Conservation (phyloP, 2,329 filamentous ascomycete species). For the Fusarium euwallaceae region DNA sequence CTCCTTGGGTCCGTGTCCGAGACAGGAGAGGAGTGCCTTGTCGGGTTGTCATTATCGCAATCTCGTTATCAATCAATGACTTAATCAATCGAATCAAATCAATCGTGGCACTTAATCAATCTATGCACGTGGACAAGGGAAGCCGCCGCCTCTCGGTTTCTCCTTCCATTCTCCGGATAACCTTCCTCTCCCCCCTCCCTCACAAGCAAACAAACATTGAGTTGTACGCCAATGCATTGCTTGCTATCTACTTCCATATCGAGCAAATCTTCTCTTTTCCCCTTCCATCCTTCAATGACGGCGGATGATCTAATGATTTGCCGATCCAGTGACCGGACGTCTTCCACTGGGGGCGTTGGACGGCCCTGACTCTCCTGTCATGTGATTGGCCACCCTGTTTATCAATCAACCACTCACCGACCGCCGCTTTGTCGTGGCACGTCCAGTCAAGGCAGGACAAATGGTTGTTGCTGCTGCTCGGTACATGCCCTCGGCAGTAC, state of each 20-base stretch:
- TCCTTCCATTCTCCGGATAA: constrained; percentile 7
- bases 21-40: constrained; percentile 10
- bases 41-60: constrained; percentile 11
- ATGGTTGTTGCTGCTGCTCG: constrained; percentile 11
- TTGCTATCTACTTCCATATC: constrained; percentile 22
- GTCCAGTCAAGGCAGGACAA: constrained; percentile 15
- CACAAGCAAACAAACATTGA: not conserved
- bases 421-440: constrained; percentile 24
- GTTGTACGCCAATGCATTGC: constrained; percentile 6
- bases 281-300: constrained; percentile 27
- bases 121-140: constrained; percentile 25
- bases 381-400: constrained; percentile 34
- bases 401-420: constrained; percentile 40
- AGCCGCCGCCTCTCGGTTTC: constrained; percentile 4
- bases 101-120: constrained; percentile 35
- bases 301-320: constrained; percentile 38
- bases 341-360: not conserved
- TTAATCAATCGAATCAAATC: constrained; percentile 30
- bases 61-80: constrained; percentile 40
- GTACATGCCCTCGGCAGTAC: constrained; percentile 20
- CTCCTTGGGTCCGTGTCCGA: constrained; percentile 11
- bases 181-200: constrained; percentile 1
- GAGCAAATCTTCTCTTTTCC: constrained; percentile 22
- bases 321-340: constrained; percentile 40
- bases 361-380: not conserved